These are phyloP conservation scores for Chaetomiaceae sp. DNA, from an alignment of 2,329 filamentous ascomycete genomes.

Conservation along the genomic window DNA sequence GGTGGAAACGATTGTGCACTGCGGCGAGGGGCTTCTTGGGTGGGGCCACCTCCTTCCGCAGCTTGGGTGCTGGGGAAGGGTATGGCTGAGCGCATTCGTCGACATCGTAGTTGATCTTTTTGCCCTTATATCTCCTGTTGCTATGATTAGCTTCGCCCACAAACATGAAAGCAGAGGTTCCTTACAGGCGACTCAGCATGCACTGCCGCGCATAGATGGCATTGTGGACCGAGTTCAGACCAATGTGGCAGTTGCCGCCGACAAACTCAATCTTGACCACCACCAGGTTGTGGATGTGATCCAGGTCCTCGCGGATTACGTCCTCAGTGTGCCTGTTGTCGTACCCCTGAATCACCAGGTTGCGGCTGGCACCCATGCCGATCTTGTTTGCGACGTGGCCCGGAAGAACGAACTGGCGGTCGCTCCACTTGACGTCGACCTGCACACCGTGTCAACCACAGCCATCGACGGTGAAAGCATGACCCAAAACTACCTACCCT, in stretches of 20 bases:
- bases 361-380: slow-evolving; percentile 62
- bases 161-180: slow-evolving; percentile 14
- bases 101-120: slow-evolving; percentile 62
- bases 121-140: slow-evolving; percentile 61
- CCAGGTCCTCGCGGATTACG: slow-evolving; percentile 65
- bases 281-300: slow-evolving; percentile 76
- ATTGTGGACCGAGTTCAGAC: slow-evolving; percentile 71
- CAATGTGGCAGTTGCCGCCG: slow-evolving; percentile 59
- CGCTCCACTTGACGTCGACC: slow-evolving; percentile 65
- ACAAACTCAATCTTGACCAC: slow-evolving; percentile 61
- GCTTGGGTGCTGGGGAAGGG: slow-evolving; percentile 26
- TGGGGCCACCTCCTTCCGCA: slow-evolving; percentile 26
- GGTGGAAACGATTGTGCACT: slow-evolving; percentile 56
- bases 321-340: slow-evolving; percentile 56
- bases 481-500: slow-evolving; percentile 45
- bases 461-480: background rate
- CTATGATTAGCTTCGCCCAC: slow-evolving; percentile 14
- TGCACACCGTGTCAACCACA: slow-evolving; percentile 32
- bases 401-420: slow-evolving; percentile 63
- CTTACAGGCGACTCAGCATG: slow-evolving; percentile 61
- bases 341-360: slow-evolving; percentile 62
- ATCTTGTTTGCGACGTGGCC: slow-evolving; percentile 62
- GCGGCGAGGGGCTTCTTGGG: slow-evolving; percentile 36
- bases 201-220: slow-evolving; percentile 72
- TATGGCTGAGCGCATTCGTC: slow-evolving; percentile 68